Evolutionary conservation across 352 stramenopile species (phyloP).

Genomic region (Phytophthora palmivora): DNA sequence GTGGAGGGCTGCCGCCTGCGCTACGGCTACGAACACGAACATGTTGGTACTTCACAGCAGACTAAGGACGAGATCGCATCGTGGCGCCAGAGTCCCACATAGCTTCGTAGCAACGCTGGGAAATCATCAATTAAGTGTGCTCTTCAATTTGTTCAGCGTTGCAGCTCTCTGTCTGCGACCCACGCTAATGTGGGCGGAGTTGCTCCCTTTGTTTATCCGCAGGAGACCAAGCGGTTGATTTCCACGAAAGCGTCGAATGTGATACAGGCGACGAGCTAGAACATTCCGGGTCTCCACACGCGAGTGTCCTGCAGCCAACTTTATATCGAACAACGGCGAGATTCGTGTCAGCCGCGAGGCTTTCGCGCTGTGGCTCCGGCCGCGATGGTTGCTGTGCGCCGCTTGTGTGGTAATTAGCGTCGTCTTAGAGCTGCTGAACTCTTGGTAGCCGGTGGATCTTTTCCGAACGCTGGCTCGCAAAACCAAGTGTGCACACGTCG

Average conservation of each 20-base stretch:
- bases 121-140: constrained; percentile 23
- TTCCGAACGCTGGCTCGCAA: constrained; percentile 18
- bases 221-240: constrained; percentile 11
- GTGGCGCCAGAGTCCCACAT: constrained; percentile 48
- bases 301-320: constrained; percentile 30
- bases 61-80: constrained; percentile 66
- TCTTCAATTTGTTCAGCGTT: constrained; percentile 8
- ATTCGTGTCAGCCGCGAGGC: constrained; percentile 13
- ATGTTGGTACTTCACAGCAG: constrained; percentile 67
- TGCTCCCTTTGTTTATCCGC: constrained; percentile 1
- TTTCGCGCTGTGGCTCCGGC: constrained; percentile 13
- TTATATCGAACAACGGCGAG: constrained; percentile 40
- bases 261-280: constrained; percentile 14
- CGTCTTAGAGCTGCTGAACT: constrained; percentile 22
- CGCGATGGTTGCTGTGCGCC: constrained; percentile 1
- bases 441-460: constrained; percentile 34
- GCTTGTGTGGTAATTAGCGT: constrained; percentile 14
- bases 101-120: constrained; percentile 12
- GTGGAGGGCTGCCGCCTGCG: constrained; percentile 66
- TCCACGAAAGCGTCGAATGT: constrained; percentile 16
- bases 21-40: constrained; percentile 73
- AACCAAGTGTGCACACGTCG: constrained; percentile 31
- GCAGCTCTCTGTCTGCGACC: background rate
- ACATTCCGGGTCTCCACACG: constrained; percentile 33
- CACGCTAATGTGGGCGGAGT: constrained; percentile 24